Evolutionary conservation across 257 asterid species (phyloP).

Genomic region (Craterostigma plantagineum): DNA sequence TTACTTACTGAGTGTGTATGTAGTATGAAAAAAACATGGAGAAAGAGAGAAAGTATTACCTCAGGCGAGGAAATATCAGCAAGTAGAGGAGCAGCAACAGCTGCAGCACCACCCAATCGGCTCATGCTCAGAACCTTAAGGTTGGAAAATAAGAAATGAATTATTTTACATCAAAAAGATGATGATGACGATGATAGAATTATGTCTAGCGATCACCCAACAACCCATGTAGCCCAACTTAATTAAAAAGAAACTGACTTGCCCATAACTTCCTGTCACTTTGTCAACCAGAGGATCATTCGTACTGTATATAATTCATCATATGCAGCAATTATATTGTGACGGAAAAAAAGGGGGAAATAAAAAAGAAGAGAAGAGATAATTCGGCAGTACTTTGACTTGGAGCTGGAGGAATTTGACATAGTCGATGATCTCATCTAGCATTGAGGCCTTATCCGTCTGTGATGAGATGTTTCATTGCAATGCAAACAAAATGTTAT

Average conservation of each 20-base stretch:
- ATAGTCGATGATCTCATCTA: constrained; percentile 88
- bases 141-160: constrained; percentile 2
- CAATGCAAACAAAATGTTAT: neutral
- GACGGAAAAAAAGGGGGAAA: constrained; percentile 3
- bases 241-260: too few species aligned
- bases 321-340: constrained; percentile 6
- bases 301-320: too few species aligned
- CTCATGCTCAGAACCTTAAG: constrained; percentile 96
- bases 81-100: constrained; percentile 92
- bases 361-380: too few species aligned
- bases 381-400: constrained; percentile 60
- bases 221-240: too few species aligned
- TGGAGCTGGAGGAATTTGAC: constrained; percentile 90
- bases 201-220: too few species aligned
- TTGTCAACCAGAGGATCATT: too few species aligned
- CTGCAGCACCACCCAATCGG: constrained; percentile 94
- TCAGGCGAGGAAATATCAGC: constrained; percentile 59
- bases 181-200: too few species aligned
- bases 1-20: neutral
- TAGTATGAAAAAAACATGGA: too few species aligned
- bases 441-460: constrained; percentile 96
- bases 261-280: too few species aligned
- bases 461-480: constrained; percentile 19
- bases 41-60: constrained; percentile 24
- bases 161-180: too few species aligned